phyloP scores from a whole-genome alignment of 805 yeast species.

The Candida tallmaniae region DNA sequence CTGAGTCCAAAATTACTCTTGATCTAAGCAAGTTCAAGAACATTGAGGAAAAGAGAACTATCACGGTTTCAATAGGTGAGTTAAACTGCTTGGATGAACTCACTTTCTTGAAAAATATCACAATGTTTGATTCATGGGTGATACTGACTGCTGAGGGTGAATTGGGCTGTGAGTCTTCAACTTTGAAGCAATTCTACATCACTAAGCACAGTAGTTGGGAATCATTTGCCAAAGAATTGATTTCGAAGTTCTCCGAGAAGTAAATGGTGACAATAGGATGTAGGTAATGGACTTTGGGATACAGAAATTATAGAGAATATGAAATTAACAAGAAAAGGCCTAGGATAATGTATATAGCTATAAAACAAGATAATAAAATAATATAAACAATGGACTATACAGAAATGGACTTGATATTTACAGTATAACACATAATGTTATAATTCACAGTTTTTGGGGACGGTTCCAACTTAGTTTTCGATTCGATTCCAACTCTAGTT shows the following conservation, averaged over 20 bases:
- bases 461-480: no score
- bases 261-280: background rate
- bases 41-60: no score
- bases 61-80: no score
- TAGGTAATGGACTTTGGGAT: background rate
- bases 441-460: no score
- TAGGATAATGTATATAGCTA: conserved; percentile 5
- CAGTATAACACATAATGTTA: conserved; percentile 6
- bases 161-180: conserved; percentile 2
- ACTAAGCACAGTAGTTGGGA: conserved; percentile 7
- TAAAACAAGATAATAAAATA: conserved; percentile 11
- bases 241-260: no score
- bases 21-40: no score
- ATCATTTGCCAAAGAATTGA: conserved; percentile 1
- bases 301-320: no score
- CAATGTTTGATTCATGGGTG: conserved; percentile 31
- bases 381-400: conserved; percentile 9
- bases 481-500: no score
- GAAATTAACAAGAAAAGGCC: no score
- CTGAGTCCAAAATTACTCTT: no score
- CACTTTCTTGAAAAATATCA: conserved; percentile 28
- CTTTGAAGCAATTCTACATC: no score
- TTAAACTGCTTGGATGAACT: conserved; percentile 22
- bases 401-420: conserved; percentile 7
- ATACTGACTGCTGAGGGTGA: conserved; percentile 5